Base-by-base conservation (phyloP, 1,284 basidiomycete genomes). In the Phlebopus sp. region DNA sequence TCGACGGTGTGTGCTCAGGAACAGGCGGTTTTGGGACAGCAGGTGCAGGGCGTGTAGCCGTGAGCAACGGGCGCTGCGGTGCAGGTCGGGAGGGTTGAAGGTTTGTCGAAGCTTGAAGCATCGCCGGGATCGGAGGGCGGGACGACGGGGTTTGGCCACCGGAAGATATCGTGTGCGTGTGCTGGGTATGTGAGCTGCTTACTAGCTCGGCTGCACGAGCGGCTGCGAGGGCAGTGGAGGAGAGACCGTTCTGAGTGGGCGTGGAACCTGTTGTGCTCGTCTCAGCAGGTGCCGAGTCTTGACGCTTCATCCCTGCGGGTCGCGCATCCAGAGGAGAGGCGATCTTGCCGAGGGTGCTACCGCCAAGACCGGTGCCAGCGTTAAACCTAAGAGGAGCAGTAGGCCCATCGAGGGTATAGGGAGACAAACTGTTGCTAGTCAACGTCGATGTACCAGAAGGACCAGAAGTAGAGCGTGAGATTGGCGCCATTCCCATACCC, bases 351-450 rank as follows among this genome's bases (percentile, higher is more conserved):
- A 79, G 71, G 48, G 59, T 63, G 9, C 73, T 62, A 14, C 90
- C 91, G 40, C 83, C 90, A 10, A 94, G 78, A 5, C 93, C 93
- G 1, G 90, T 91, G 2, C 90, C 89, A 2, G 89, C 90, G 43
- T 85, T 84, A 70, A 94, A 95, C 0, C 92, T 79, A 1, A 86
- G 80, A 8, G 88, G 81, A 15, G 77, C 69, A 47, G 69, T 76
- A 63, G 68, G 58, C 21, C 69, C 57, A 30, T 66, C 62, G 49
- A 67, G 68, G 3, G 65, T 52, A 51, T 67, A 71, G 10, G 66
- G 66, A 0, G 67, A 63, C 31, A 72, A n/a, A n/a, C n/a, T n/a
- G n/a, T n/a, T n/a, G n/a, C n/a, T n/a, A n/a, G n/a, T n/a, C n/a
- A n/a, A 53, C 6, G 58, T 55, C 13, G 58, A 47, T 25, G 38